These are phyloP conservation scores for Kuraishia capsulata DNA, from an alignment of 805 yeast genomes.

Conservation along the genomic window DNA sequence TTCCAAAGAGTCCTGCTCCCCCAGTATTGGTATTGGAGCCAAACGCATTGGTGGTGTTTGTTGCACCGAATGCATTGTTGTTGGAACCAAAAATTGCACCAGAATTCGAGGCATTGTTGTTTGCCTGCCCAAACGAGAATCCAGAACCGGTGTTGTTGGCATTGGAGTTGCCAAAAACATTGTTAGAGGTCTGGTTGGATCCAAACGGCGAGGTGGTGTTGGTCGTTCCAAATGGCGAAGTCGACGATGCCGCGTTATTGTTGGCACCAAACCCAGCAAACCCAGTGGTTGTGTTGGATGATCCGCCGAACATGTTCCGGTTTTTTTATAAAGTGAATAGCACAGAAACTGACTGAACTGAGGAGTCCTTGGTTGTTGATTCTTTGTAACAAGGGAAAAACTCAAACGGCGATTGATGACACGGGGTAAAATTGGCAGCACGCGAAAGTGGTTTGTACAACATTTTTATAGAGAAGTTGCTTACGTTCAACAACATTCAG, in stretches of 20 bases:
- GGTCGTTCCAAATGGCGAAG: constrained; percentile 7
- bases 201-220: constrained; percentile 28
- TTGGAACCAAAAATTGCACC: constrained; percentile 27
- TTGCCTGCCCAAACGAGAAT: no score
- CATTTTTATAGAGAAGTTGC: no score
- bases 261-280: constrained; percentile 40
- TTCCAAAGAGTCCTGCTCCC: constrained; percentile 5
- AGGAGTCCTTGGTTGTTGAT: no score
- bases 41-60: constrained; percentile 5
- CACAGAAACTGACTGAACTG: no score
- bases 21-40: constrained; percentile 5
- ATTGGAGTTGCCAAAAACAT: no score
- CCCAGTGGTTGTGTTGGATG: constrained; percentile 32
- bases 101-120: constrained; percentile 10
- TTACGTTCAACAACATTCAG: no score
- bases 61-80: constrained; percentile 14
- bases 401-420: no score
- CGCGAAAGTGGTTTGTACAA: no score
- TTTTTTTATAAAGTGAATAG: not conserved
- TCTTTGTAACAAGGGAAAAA: no score
- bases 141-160: no score
- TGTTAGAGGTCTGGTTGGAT: no score
- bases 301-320: constrained; percentile 35
- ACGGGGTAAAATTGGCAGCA: no score
- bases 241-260: constrained; percentile 9